A percentile compares a stretch with the other conserved stretches of the same genome.
These are phyloP conservation scores for Pythium aphanidermatum DNA, from an alignment of 352 stramenopile genomes.

Conservation along the genomic window DNA sequence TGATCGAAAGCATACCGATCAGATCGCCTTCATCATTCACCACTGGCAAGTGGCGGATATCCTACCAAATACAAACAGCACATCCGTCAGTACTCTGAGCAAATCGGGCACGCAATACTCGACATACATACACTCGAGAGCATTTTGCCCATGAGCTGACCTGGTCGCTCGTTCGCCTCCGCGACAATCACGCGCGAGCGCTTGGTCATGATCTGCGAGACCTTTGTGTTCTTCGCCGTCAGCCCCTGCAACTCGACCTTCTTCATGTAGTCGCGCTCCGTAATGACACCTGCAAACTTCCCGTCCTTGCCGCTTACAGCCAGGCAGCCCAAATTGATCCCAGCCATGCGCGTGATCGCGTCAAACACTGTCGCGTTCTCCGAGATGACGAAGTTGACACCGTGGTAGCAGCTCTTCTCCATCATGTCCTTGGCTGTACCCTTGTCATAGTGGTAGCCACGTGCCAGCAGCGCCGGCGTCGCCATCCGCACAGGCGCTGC, in stretches of 20 bases:
- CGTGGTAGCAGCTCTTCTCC: slow-evolving; percentile 91
- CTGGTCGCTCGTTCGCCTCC: slow-evolving; percentile 78
- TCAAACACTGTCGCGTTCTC: slow-evolving; percentile 93
- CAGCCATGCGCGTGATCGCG: slow-evolving; percentile 92
- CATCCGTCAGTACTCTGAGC: too few species aligned
- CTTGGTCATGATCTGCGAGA: slow-evolving; percentile 95
- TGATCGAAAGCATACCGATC: slow-evolving; percentile 93
- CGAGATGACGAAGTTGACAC: slow-evolving; percentile 93
- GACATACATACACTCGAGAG: slow-evolving; percentile 67
- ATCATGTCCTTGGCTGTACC: slow-evolving; percentile 88
- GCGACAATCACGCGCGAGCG: slow-evolving; percentile 88
- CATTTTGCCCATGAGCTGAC: slow-evolving; percentile 95
- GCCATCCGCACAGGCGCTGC: not conserved
- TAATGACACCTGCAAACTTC: slow-evolving; percentile 90
- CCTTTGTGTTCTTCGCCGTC: slow-evolving; percentile 74
- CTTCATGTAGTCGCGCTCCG: slow-evolving; percentile 94
- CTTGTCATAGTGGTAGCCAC: slow-evolving; percentile 66
- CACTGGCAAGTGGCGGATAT: slow-evolving; percentile 94
- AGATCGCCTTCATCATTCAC: slow-evolving; percentile 88
- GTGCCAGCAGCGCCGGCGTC: slow-evolving; percentile 3
- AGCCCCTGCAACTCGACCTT: slow-evolving; percentile 94
- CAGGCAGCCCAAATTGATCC: slow-evolving; percentile 90
- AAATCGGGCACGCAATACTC: not conserved
- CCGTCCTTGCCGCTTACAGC: slow-evolving; percentile 85
- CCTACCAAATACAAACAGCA: slow-evolving; percentile 22